These are phyloP conservation scores for Tolypocladium endophyticum DNA, from an alignment of 2,329 filamentous ascomycete species.

Conservation along the genomic window DNA sequence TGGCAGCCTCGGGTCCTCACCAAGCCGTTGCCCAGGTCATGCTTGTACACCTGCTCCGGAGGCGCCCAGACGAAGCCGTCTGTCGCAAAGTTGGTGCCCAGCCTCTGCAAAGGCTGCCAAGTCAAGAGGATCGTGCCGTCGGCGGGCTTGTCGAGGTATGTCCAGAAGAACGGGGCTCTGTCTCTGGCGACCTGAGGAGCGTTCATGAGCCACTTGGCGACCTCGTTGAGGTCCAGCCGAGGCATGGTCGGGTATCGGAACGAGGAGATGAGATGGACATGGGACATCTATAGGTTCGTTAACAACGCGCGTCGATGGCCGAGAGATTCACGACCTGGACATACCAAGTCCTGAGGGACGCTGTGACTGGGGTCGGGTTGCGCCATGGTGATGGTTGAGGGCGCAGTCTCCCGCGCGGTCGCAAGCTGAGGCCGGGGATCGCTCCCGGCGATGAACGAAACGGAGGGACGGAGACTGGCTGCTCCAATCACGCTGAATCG, in stretches of 20 bases:
- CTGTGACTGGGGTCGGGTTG: conserved; percentile 30
- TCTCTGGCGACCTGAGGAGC: conserved; percentile 81
- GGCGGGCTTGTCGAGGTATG: conserved; percentile 70
- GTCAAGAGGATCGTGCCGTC: conserved; percentile 77
- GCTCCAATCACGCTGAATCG: not conserved
- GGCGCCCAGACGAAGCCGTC: conserved; percentile 91
- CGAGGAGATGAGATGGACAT: conserved; percentile 82
- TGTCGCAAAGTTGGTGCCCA: conserved; percentile 68
- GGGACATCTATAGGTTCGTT: conserved; percentile 52
- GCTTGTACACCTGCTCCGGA: conserved; percentile 64
- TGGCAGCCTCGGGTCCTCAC: conserved; percentile 24
- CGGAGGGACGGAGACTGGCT: not conserved
- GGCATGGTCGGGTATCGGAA: conserved; percentile 68
- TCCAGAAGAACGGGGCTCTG: conserved; percentile 83
- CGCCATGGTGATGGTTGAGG: conserved; percentile 20
- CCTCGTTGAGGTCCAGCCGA: conserved; percentile 62
- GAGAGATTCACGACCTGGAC: conserved; percentile 7
- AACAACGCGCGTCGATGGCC: conserved; percentile 6
- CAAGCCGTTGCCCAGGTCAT: conserved; percentile 55
- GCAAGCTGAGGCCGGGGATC: not conserved
- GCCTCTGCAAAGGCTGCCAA: conserved; percentile 72
- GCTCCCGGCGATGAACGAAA: not conserved
- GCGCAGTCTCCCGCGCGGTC: not conserved
- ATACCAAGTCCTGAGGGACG: conserved; percentile 31
- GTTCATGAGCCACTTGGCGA: conserved; percentile 72